Percentiles rank a stretch among this genome's conserved stretches.
These are phyloP conservation scores for Bremia lactucae DNA, from an alignment of 352 stramenopile genomes.

Conservation along the genomic window DNA sequence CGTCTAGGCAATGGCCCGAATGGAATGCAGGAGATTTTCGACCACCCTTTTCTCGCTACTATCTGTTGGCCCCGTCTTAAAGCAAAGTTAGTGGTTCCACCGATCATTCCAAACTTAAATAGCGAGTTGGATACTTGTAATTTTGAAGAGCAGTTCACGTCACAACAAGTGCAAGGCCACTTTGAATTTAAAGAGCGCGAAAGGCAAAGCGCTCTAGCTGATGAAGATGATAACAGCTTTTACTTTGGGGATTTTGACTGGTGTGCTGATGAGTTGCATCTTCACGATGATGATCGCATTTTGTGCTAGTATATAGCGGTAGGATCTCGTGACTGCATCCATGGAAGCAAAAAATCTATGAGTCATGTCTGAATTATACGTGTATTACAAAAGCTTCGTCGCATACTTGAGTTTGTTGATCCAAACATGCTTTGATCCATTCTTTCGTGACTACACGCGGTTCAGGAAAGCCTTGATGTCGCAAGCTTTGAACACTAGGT, in stretches of 20 bases:
- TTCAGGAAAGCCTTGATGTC: conserved; percentile 32
- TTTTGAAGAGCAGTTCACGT: conserved; percentile 68
- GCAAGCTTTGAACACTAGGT: conserved; percentile 35
- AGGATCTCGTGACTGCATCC: too few species aligned
- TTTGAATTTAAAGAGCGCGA: conserved; percentile 49
- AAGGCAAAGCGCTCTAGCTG: conserved; percentile 10
- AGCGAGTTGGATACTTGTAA: conserved; percentile 52
- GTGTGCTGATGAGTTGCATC: conserved; percentile 42
- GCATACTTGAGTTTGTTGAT: conserved; percentile 35
- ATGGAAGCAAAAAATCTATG: conserved; percentile 32
- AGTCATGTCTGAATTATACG: conserved; percentile 24
- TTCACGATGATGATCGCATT: conserved; percentile 12
- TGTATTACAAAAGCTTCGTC: conserved; percentile 43
- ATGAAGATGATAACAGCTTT: conserved; percentile 23
- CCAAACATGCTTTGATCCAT: conserved; percentile 47
- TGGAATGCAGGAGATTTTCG: conserved; percentile 63
- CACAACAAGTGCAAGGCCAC: conserved; percentile 48
- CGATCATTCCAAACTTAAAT: conserved; percentile 38
- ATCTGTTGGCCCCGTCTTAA: conserved; percentile 72
- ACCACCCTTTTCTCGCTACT: conserved; percentile 60
- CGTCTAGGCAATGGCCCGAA: conserved; percentile 44
- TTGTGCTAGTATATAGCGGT: not conserved
- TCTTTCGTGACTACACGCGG: conserved; percentile 44
- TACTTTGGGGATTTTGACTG: conserved; percentile 73
- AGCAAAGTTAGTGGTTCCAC: conserved; percentile 59